Evolutionary conservation across 768 basidiomycete genomes (phyloP).

Genomic region (Lenzites betulinus): DNA sequence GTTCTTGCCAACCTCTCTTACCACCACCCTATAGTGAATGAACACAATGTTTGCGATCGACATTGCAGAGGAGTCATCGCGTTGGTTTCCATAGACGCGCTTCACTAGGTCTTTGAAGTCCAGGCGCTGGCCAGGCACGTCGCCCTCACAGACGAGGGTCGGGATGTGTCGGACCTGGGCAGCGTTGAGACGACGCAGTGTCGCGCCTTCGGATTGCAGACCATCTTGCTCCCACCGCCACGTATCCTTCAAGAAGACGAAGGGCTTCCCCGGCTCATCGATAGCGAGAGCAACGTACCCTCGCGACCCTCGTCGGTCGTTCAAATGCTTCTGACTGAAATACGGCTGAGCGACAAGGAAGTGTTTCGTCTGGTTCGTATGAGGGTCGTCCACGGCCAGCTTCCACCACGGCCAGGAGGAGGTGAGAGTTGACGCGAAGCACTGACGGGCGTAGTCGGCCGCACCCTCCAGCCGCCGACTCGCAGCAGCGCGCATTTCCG

Average conservation of each 20-base stretch:
- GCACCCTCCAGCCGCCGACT: neutral
- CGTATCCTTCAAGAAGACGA: neutral
- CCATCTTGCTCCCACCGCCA: neutral
- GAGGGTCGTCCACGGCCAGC: neutral
- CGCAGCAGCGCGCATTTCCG: neutral
- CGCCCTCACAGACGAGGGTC: neutral
- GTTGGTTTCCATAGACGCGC: neutral
- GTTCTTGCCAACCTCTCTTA: conserved; percentile 5
- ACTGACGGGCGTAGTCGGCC: neutral
- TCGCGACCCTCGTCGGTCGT: neutral
- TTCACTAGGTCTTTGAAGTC: neutral
- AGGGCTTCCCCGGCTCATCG: neutral
- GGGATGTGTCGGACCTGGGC: neutral
- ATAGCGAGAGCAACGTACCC: conserved; percentile 3
- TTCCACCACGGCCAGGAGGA: neutral
- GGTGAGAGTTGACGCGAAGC: neutral
- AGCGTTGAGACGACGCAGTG: neutral
- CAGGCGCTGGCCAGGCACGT: neutral
- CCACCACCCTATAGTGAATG: conserved; percentile 13
- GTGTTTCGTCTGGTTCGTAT: neutral
- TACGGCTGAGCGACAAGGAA: conserved; percentile 3
- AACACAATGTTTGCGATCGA: neutral
- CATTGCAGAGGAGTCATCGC: too few relatives aligned
- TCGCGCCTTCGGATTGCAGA: neutral
- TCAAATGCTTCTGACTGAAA: neutral